Base-by-base conservation (phyloP, 768 basidiomycete species). In the Boletus barrowsii region DNA sequence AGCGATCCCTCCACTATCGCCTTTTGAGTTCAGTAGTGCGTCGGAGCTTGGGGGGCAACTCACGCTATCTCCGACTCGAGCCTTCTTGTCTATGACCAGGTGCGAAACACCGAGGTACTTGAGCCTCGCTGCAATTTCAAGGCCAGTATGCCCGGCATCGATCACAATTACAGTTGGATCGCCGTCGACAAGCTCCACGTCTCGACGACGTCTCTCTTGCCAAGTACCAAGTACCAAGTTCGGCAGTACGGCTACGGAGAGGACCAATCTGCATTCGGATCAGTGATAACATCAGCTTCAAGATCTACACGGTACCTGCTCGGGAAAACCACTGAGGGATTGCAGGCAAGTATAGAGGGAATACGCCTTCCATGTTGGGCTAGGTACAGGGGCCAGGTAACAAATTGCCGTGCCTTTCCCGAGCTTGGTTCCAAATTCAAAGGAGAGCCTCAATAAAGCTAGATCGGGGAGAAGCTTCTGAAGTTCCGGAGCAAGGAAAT, bases 101-200 rank as follows among this genome's bases (percentile, higher is more conserved):
- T 77, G 71, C 2, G 73, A 61, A 13, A 90, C 68, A 18, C 79
- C 82, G 24, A 88, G 70, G 40, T 73, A 74, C 61, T 84, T 84
- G 51, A 91, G 71, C n/a, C 86, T 75, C 2, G 86, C 85, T 0
- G 87, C 86, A 3, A 82, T 64, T 39, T 77, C 80, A 29, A 93
- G 69, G 2, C 88, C 90, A 56, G 78, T 79, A 52, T 89, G 88
- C 0, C 86, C 86, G 0, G 77, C 86, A 11, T 86, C 84, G 18
- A 87, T 70, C 22, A 88, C 72, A 29, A 89, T 65, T 10, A 86
- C 88, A 2, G 75, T 76, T 0, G 86, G 85, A 36, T 78, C 75
- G 8, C 59, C 63, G n/a, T 76, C 76, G 32, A 67, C 69, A 58
- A 84, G 84, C 30, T 77, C 50, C 15, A 44, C 33, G 13, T 51